Evolutionary conservation across 495 filamentous ascomycete genomes (phyloP), one percentile per base, ranked within the genome.

Genomic region (Trichoderma gamsii): DNA sequence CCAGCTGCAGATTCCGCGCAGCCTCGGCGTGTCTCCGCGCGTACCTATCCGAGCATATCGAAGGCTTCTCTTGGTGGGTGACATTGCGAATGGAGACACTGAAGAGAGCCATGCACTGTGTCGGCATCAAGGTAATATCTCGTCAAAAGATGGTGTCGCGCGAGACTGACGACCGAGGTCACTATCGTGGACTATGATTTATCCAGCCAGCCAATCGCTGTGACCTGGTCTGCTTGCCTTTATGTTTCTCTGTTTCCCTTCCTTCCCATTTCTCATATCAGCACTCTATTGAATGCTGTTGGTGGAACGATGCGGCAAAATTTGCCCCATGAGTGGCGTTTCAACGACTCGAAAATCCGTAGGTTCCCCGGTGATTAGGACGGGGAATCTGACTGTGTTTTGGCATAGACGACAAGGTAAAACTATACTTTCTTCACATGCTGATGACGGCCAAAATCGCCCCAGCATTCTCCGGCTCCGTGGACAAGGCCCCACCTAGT

Each of bases 1-100:
- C 12, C 43, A 18, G 43, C 3, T 21, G n/a, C 18, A 3, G 49
- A n/a, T n/a, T 52, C 44, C 8, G 18, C 11, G 8, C 1, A 52
- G 21, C 18, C 49, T 52, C 49, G 49, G 49, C 18, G 49, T 16
- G 0, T 21, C n/a, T n/a, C 4, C n/a, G 16, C 29, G 29, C 29
- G 29, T 29, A 23, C 5, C 8, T 9, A 21, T n/a, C 27, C 23
- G 3, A 61, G 23, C 27, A 13, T 15, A 13, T 16, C 9, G 23
- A 18, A 6, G 3, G 15, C 9, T 56, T 56, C 51, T 27, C 7
- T 27, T 61, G 25, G 15, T 3, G 21, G 27, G 56, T 61, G 27
- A 29, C 56, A 61, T 61, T 61, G 56, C 56, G 25, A 13, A 61
- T 61, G 56, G 56, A 32, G 56, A 21, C 25, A 25, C 9, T 61